Evolutionary conservation across 2,329 filamentous ascomycete species (phyloP).

Genomic region (Colletotrichum higginsianum): DNA sequence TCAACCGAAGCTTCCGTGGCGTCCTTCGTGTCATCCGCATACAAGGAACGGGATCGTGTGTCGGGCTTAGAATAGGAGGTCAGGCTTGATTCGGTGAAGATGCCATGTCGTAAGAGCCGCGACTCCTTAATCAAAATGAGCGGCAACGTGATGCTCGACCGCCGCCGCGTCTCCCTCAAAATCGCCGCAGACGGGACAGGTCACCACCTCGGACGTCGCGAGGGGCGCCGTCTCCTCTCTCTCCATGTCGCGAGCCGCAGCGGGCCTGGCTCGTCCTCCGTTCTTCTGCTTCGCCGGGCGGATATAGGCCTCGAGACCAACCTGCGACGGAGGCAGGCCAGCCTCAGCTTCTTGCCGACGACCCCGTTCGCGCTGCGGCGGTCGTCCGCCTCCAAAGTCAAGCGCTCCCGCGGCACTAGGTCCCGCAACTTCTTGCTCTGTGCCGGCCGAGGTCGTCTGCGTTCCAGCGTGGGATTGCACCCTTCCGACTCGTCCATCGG

Average conservation of each 20-base stretch:
- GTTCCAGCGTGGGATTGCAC: constrained; percentile 73
- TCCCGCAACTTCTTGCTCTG: constrained; percentile 11
- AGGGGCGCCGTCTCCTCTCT: not conserved
- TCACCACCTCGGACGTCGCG: constrained; percentile 45
- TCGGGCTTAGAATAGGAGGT: not conserved
- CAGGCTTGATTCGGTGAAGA: no score
- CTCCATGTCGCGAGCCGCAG: not conserved
- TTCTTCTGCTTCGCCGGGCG: constrained; percentile 48
- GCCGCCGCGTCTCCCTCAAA: constrained; percentile 80
- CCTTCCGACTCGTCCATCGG: constrained; percentile 79
- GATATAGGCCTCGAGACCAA: constrained; percentile 66
- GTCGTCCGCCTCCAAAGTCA: not conserved
- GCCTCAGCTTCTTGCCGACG: constrained; percentile 42
- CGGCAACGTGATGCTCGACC: constrained; percentile 76
- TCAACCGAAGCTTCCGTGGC: no score
- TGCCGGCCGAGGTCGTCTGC: constrained; percentile 23
- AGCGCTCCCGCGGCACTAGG: not conserved
- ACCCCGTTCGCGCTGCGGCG: constrained; percentile 8
- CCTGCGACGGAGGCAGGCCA: not conserved
- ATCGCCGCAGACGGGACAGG: constrained; percentile 75
- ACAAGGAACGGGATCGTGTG: not conserved
- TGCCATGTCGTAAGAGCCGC: not conserved
- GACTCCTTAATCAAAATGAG: constrained; percentile 60
- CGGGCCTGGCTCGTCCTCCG: not conserved
- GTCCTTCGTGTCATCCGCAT: not conserved